Base-by-base conservation (phyloP, 1,139 yeast species). In the Kazachstania sp. region DNA sequence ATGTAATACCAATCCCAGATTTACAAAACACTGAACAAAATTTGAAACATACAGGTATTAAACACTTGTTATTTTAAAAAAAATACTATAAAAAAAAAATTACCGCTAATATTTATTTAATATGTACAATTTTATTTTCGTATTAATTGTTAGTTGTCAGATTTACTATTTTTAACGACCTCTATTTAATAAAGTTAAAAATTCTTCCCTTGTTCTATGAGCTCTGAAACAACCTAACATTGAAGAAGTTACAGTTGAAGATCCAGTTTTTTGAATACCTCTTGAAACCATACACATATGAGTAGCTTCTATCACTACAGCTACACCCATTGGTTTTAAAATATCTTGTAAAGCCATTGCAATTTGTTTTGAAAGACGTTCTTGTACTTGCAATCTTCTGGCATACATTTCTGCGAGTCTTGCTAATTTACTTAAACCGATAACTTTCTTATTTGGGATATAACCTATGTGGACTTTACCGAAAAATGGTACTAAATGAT, bases 241-340 rank as follows among this genome's bases (percentile, higher is more conserved):
- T 64, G 97, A 90, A 62, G 96, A 86, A 29, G 98, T 94, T 41
- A 92, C 82, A 3, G 99, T 92, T 28, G 86, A 78, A 19, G 95
- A 84, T 1, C 97, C 97, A 0, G 95, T 81, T 68, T 92, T 94
- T 66, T 92, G 97, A 23, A 92, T 88, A 44, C 99, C 99, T 63
- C 99, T 79, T 67, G 95, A 87, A 31, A 90, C 97, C 99, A 92
- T 92, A 68, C 99, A 92, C 98, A 94, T 92, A 65, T 92, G 99
- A 9, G 94, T 80, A 28, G 97, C 97, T 67, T 92, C 98, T 62
- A 92, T 88, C 23, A 92, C 97, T 37, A 92, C 98, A 0, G 97
- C 98, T 13, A 92, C 98, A 48, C 98, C 98, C 59, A 92, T 77
- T 16, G 99, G 98, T 62, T 84, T 83, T 59, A 92, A 73, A 51